A percentile compares a stretch with the other conserved stretches of the same genome.
These are phyloP conservation scores for Candida silvicultrix DNA, from an alignment of 805 yeast genomes.

Conservation along the genomic window DNA sequence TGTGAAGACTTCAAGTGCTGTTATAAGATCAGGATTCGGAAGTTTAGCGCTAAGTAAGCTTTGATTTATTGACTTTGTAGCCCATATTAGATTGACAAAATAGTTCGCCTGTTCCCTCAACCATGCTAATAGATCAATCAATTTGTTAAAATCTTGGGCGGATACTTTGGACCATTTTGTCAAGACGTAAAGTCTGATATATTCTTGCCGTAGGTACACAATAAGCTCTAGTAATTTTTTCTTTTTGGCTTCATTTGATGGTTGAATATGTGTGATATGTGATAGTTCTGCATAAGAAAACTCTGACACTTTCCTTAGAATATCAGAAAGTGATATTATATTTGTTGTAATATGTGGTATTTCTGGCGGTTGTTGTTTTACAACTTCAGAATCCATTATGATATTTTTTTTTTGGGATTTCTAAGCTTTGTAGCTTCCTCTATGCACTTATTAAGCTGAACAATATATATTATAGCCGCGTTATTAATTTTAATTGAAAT, in stretches of 20 bases:
- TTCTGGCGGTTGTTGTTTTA: constrained; percentile 23
- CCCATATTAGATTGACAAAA: constrained; percentile 57
- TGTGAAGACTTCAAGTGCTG: constrained; percentile 80
- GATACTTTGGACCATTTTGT: constrained; percentile 80
- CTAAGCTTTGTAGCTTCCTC: not conserved
- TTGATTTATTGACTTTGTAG: constrained; percentile 60
- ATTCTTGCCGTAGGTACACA: constrained; percentile 73
- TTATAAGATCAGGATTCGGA: constrained; percentile 85
- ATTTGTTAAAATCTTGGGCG: constrained; percentile 59
- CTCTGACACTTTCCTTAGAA: constrained; percentile 52
- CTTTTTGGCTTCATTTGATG: constrained; percentile 59
- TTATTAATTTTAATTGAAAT: too few relatives aligned
- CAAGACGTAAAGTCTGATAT: constrained; percentile 75
- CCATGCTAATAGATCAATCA: constrained; percentile 88
- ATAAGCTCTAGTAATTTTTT: constrained; percentile 60
- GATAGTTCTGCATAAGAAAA: constrained; percentile 59
- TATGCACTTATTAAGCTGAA: not conserved
- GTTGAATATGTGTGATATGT: constrained; percentile 54
- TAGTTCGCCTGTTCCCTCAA: constrained; percentile 70
- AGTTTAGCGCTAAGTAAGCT: constrained; percentile 82
- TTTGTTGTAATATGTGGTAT: constrained; percentile 73
- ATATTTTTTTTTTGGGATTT: too few relatives aligned
- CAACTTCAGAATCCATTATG: not conserved
- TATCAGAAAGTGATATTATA: constrained; percentile 55
- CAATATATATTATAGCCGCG: too few relatives aligned